Conservation (phyloP, 768 basidiomycete species). For the Termitomyces sp. region DNA sequence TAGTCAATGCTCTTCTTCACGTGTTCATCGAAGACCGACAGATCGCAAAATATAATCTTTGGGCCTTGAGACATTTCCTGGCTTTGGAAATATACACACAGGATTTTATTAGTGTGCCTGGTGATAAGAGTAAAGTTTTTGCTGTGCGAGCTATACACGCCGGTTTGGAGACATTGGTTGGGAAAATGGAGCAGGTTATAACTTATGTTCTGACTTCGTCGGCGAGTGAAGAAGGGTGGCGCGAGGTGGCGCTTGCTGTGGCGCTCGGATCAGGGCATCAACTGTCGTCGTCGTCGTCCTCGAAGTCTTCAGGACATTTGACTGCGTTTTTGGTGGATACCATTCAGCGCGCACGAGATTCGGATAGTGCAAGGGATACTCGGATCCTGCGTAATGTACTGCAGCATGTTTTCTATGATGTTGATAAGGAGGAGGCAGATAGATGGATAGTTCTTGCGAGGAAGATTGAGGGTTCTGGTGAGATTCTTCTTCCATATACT, state of each 20-base stretch:
- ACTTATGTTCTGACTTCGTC: slow-evolving; percentile 60
- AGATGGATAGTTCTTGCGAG: slow-evolving; percentile 73
- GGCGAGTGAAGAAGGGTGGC: slow-evolving; percentile 46
- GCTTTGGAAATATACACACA: slow-evolving; percentile 58
- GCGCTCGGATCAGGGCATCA: slow-evolving; percentile 22
- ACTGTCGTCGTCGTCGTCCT: slow-evolving; percentile 6
- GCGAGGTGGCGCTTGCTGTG: slow-evolving; percentile 35
- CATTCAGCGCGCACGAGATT: slow-evolving; percentile 27
- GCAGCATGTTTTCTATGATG: slow-evolving; percentile 54
- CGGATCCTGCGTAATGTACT: slow-evolving; percentile 62
- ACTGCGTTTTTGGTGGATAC: slow-evolving; percentile 28
- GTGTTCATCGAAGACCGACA: slow-evolving; percentile 57
- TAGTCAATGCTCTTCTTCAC: slow-evolving; percentile 52
- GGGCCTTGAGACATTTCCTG: slow-evolving; percentile 70
- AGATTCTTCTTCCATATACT: slow-evolving; percentile 18
- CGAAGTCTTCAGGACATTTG: slow-evolving; percentile 17
- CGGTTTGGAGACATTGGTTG: slow-evolving; percentile 37
- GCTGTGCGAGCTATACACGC: slow-evolving; percentile 30
- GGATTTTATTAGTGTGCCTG: slow-evolving; percentile 56
- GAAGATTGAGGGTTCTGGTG: slow-evolving; percentile 60
- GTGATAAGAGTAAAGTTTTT: slow-evolving; percentile 48
- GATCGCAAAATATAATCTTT: slow-evolving; percentile 54
- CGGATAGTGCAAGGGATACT: slow-evolving; percentile 51
- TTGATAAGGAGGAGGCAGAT: slow-evolving; percentile 65
- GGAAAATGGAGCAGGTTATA: slow-evolving; percentile 47